Conservation (phyloP, 1,139 yeast species). For the Saccharomyces uvarum region DNA sequence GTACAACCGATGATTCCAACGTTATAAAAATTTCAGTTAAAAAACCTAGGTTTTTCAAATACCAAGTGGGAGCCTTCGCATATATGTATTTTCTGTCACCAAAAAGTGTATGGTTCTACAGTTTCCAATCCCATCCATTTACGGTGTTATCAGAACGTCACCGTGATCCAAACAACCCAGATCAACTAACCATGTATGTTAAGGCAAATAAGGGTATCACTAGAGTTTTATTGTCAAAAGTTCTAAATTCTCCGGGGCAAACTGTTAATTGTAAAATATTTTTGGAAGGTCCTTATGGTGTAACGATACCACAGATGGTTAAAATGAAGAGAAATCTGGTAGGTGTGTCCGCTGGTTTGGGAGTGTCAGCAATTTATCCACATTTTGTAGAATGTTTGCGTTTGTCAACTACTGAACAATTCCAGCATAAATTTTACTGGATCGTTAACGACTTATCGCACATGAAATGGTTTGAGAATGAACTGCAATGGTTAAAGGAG, state of each 20-base stretch:
- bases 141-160: conserved; percentile 38
- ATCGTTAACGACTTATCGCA: conserved; percentile 16
- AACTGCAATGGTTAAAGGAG: conserved; percentile 30
- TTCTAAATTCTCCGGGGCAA: conserved; percentile 21
- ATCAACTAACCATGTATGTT: conserved; percentile 37
- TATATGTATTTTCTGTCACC: conserved; percentile 49
- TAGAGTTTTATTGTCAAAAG: conserved; percentile 31
- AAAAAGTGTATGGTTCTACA: conserved; percentile 37
- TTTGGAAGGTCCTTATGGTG: conserved; percentile 61
- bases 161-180: conserved; percentile 29
- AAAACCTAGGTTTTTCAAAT: conserved; percentile 39
- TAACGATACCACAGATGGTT: conserved; percentile 36
- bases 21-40: conserved; percentile 37
- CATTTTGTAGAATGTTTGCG: conserved; percentile 13
- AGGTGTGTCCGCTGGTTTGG: conserved; percentile 27
- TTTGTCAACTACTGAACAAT: background rate
- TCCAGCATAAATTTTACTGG: conserved; percentile 20
- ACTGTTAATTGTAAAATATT: conserved; percentile 32
- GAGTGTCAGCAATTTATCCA: conserved; percentile 26
- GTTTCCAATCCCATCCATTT: conserved; percentile 65
- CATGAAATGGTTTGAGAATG: conserved; percentile 37
- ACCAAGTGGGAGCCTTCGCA: conserved; percentile 57
- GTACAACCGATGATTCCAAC: conserved; percentile 32
- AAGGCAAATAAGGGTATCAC: conserved; percentile 45
- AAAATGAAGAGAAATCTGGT: conserved; percentile 12